Conservation (phyloP, 768 basidiomycete species). For the Trametes coccinea region DNA sequence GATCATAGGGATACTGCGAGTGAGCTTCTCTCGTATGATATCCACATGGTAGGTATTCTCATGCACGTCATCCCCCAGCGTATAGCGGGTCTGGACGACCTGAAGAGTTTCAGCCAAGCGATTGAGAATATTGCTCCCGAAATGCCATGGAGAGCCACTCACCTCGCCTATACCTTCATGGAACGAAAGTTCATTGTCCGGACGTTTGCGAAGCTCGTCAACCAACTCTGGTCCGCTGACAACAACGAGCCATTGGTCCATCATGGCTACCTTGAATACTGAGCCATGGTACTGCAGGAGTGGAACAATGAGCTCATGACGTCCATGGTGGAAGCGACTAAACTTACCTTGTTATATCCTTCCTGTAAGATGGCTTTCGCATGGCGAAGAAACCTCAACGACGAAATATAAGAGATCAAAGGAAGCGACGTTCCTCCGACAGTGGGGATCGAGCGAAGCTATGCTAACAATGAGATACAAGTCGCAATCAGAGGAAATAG, state of each 20-base stretch:
- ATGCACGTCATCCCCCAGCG: constrained; percentile 30
- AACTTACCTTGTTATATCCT: constrained; percentile 37
- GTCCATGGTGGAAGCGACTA: neutral
- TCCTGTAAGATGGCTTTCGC: constrained; percentile 37
- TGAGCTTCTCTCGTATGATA: constrained; percentile 30
- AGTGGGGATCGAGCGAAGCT: constrained; percentile 33
- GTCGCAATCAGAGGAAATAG: neutral
- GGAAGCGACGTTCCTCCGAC: constrained; percentile 36
- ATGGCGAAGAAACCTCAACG: constrained; percentile 29
- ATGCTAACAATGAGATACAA: neutral
- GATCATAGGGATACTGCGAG: constrained; percentile 24
- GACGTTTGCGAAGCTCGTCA: constrained; percentile 52
- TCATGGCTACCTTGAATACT: constrained; percentile 45
- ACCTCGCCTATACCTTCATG: constrained; percentile 43
- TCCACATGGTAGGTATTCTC: constrained; percentile 26
- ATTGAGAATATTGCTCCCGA: neutral
- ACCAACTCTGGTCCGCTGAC: constrained; percentile 44
- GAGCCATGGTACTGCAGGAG: constrained; percentile 21
- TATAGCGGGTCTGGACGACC: constrained; percentile 34
- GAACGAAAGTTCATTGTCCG: constrained; percentile 47
- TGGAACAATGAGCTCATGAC: no score
- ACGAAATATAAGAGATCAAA: constrained; percentile 36
- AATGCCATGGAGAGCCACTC: neutral
- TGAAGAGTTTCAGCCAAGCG: neutral
- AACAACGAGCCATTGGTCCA: constrained; percentile 49